A percentile compares a stretch with the other conserved stretches of the same genome.
Evolutionary conservation across 208 protist genomes (phyloP).

Genomic region (Trypanosoma avium): DNA sequence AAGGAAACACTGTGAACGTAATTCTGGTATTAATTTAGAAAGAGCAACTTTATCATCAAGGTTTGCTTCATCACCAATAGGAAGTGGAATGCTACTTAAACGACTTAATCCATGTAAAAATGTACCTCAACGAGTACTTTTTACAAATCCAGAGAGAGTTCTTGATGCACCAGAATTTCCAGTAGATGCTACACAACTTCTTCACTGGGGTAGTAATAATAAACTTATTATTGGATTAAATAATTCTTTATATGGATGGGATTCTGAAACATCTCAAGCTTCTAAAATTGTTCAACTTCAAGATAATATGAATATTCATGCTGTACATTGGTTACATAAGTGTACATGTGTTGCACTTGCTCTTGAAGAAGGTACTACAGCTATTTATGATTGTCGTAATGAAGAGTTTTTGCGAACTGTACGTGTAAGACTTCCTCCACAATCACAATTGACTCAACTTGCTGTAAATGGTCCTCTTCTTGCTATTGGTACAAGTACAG

Average conservation of each 20-base stretch:
- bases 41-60: background rate
- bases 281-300: constrained; percentile 63
- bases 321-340: constrained; percentile 78
- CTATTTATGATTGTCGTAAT: constrained; percentile 69
- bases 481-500: constrained; percentile 49
- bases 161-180: constrained; percentile 82
- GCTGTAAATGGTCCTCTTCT: constrained; percentile 73
- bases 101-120: constrained; percentile 14
- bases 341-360: constrained; percentile 72
- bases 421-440: constrained; percentile 33
- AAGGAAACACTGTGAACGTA: background rate
- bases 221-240: constrained; percentile 79
- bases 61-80: constrained; percentile 10
- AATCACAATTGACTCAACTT: constrained; percentile 46
- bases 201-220: constrained; percentile 87
- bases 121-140: constrained; percentile 37
- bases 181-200: constrained; percentile 47
- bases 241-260: constrained; percentile 73
- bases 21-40: background rate
- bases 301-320: constrained; percentile 38
- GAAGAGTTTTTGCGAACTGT: constrained; percentile 67
- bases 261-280: constrained; percentile 51
- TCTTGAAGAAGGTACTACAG: constrained; percentile 53
- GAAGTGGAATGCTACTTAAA: constrained; percentile 16
- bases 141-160: constrained; percentile 73